phyloP scores from a whole-genome alignment of 2,329 filamentous ascomycete species.

The Aspergillus eucalypticola region DNA sequence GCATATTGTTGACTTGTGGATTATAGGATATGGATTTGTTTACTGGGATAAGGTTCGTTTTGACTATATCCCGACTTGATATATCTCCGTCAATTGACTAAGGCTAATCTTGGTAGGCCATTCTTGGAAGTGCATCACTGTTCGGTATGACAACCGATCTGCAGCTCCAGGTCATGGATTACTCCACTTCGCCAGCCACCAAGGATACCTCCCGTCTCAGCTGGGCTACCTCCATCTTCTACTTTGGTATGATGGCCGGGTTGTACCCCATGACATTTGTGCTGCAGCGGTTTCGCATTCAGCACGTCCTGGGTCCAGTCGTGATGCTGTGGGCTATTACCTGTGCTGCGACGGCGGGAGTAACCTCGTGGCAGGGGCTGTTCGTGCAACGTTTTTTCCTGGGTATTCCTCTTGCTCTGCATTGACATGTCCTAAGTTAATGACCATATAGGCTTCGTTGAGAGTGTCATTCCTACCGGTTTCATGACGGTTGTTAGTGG shows the following conservation, averaged over 20 bases:
- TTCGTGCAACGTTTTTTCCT: conserved; percentile 67
- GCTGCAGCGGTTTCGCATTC: conserved; percentile 66
- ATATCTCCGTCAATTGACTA: background rate
- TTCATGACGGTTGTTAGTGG: conserved; percentile 66
- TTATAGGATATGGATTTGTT: conserved; percentile 59
- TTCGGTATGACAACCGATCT: conserved; percentile 77
- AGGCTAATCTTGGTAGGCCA: conserved; percentile 53
- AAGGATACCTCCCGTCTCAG: conserved; percentile 68
- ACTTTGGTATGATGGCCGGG: conserved; percentile 75
- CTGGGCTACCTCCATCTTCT: conserved; percentile 78
- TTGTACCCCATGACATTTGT: conserved; percentile 72
- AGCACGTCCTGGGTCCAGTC: conserved; percentile 60
- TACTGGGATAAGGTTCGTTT: conserved; percentile 65
- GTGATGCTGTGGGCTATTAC: conserved; percentile 64
- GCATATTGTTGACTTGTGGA: background rate
- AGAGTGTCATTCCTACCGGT: conserved; percentile 65
- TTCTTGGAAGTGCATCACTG: conserved; percentile 69
- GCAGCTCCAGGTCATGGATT: conserved; percentile 56
- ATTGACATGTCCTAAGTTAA: background rate
- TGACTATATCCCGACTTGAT: background rate
- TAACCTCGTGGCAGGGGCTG: conserved; percentile 63
- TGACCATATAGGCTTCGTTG: conserved; percentile 51
- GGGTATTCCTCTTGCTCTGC: conserved; percentile 24
- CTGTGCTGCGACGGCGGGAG: conserved; percentile 69
- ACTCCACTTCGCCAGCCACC: conserved; percentile 55